Percentiles rank a stretch among this genome's conserved stretches.
These are phyloP conservation scores for Excoecaria agallocha DNA, from an alignment of 345 rosid genomes.

Conservation along the genomic window DNA sequence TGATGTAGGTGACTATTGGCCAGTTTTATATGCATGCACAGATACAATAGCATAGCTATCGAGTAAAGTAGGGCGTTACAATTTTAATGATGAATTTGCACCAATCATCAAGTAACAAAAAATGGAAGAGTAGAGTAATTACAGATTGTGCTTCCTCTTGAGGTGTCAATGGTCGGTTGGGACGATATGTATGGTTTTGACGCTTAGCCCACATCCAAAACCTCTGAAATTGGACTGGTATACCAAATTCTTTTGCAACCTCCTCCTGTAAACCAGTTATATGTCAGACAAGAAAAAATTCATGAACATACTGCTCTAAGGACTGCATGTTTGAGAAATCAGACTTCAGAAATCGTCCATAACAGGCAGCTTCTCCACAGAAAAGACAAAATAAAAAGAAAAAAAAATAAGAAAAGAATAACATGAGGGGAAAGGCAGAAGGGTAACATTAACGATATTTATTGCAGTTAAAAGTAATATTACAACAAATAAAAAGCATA, in stretches of 20 bases:
- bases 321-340: neutral
- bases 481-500: neutral
- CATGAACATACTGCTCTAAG: neutral
- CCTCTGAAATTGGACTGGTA: constrained; percentile 79
- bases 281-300: neutral
- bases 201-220: constrained; percentile 99
- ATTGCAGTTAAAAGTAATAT: neutral
- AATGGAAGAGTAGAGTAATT: constrained; percentile 11
- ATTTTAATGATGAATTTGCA: neutral
- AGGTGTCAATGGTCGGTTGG: constrained; percentile 70
- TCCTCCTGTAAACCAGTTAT: constrained; percentile 57
- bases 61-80: too few relatives aligned
- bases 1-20: neutral
- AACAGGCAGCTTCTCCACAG: neutral
- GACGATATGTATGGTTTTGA: constrained; percentile 91
- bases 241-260: constrained; percentile 85
- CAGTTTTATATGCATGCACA: too few relatives aligned
- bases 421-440: neutral
- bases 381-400: neutral
- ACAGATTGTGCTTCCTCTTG: constrained; percentile 81
- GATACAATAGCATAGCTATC: too few relatives aligned
- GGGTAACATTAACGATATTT: neutral
- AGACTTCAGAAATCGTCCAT: neutral
- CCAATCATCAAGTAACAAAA: neutral
- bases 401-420: neutral